These are phyloP conservation scores for Blastobotrys apis DNA, from an alignment of 1,139 yeast species.

Conservation along the genomic window DNA sequence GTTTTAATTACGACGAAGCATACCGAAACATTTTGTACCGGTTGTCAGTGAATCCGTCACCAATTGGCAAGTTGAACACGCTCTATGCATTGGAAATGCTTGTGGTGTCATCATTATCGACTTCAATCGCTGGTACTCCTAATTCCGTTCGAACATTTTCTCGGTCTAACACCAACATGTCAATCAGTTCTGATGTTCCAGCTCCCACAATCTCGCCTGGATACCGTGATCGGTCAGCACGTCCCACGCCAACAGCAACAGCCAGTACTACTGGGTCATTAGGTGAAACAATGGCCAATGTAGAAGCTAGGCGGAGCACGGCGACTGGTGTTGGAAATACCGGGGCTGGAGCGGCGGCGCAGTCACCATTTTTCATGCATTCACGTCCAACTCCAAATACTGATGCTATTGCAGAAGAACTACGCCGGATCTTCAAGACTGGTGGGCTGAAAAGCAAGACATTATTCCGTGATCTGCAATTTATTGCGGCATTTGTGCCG, in stretches of 20 bases:
- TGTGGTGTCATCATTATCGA: conserved; percentile 30
- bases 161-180: conserved; percentile 24
- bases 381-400: conserved; percentile 25
- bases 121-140: conserved; percentile 18
- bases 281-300: conserved; percentile 29
- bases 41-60: conserved; percentile 31
- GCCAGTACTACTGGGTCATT: conserved; percentile 18
- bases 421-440: conserved; percentile 28
- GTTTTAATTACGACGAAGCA: conserved; percentile 30
- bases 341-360: conserved; percentile 10
- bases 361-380: neutral
- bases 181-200: conserved; percentile 24
- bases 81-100: conserved; percentile 31
- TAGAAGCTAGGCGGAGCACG: conserved; percentile 29
- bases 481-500: conserved; percentile 37
- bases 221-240: neutral
- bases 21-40: conserved; percentile 26
- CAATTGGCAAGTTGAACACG: conserved; percentile 29
- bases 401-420: conserved; percentile 34
- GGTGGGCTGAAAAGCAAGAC: conserved; percentile 31
- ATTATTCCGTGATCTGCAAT: conserved; percentile 36
- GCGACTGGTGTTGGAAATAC: neutral
- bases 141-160: conserved; percentile 22
- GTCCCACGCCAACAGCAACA: neutral
- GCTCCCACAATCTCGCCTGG: conserved; percentile 15